Percentiles rank a stretch among this genome's conserved stretches.
These are phyloP conservation scores for Curvularia spicifera DNA, from an alignment of 2,329 filamentous ascomycete genomes.

Conservation along the genomic window DNA sequence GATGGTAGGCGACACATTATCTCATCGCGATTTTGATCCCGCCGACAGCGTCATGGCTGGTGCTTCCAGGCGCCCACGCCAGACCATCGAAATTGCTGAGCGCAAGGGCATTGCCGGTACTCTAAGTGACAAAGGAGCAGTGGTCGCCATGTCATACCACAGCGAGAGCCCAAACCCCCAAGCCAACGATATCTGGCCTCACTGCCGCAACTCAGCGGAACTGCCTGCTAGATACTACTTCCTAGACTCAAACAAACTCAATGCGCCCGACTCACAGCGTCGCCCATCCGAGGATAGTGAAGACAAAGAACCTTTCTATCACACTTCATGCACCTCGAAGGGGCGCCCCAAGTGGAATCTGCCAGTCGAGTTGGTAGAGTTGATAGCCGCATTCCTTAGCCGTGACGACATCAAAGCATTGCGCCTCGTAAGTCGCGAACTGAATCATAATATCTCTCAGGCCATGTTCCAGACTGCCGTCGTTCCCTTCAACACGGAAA, in stretches of 20 bases:
- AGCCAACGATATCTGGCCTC: conserved; percentile 48
- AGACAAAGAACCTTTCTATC: not conserved
- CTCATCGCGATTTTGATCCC: not conserved
- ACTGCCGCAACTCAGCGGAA: conserved; percentile 37
- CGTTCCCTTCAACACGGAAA: conserved; percentile 68
- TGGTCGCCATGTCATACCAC: conserved; percentile 35
- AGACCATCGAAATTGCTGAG: conserved; percentile 26
- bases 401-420: conserved; percentile 65
- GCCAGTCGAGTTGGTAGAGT: conserved; percentile 68
- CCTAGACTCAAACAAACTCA: conserved; percentile 17
- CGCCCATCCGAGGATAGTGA: conserved; percentile 3
- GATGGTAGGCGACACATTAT: not conserved
- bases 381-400: conserved; percentile 62
- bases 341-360: conserved; percentile 54
- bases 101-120: conserved; percentile 16
- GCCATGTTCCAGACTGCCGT: conserved; percentile 68
- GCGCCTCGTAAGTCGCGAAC: conserved; percentile 66
- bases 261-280: not conserved
- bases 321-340: not conserved
- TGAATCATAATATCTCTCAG: conserved; percentile 64
- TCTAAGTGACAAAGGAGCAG: conserved; percentile 30
- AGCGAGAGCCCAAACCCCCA: conserved; percentile 23
- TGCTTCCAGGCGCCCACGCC: conserved; percentile 26
- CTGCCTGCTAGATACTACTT: conserved; percentile 35
- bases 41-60: conserved; percentile 6